These are phyloP conservation scores for Arabidopsis suecica DNA, from an alignment of 345 rosid genomes.

Conservation along the genomic window DNA sequence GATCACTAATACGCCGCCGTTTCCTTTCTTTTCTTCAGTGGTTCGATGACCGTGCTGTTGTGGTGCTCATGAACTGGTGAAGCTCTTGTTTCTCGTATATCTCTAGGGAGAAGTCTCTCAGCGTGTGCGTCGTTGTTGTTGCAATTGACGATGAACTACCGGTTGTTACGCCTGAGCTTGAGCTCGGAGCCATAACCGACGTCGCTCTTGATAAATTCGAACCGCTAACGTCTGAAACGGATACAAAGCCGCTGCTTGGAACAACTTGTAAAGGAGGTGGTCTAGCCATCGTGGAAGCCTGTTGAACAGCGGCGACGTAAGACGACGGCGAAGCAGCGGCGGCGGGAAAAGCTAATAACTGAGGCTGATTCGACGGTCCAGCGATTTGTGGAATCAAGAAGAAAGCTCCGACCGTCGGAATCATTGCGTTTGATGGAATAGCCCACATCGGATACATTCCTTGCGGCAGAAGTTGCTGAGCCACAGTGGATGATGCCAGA, in stretches of 20 bases:
- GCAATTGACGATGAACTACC: constrained; percentile 30
- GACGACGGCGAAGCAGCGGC: constrained; percentile 49
- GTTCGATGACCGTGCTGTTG: constrained; percentile 52
- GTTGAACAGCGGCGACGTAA: constrained; percentile 63
- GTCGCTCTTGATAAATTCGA: constrained; percentile 44
- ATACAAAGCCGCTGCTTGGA: constrained; percentile 27
- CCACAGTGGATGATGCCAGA: background rate
- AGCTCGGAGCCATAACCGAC: constrained; percentile 64
- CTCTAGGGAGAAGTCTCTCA: constrained; percentile 78
- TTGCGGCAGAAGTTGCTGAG: constrained; percentile 50
- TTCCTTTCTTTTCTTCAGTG: constrained; percentile 34
- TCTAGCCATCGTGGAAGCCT: constrained; percentile 49
- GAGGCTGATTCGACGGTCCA: constrained; percentile 59
- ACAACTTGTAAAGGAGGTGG: constrained; percentile 16
- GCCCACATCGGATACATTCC: constrained; percentile 91
- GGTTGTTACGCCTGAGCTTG: constrained; percentile 48
- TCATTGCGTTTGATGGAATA: constrained; percentile 66
- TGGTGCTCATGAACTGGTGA: constrained; percentile 58
- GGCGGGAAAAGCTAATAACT: constrained; percentile 66
- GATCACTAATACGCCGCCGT: constrained; percentile 21
- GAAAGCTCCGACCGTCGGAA: constrained; percentile 63
- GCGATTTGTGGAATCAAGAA: constrained; percentile 60
- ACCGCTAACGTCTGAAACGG: constrained; percentile 41
- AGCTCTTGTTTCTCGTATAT: constrained; percentile 75
- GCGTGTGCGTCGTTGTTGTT: constrained; percentile 51